Percentiles rank a stretch among this genome's conserved stretches.
Evolutionary conservation across 192 early-diverging fungal genomes (phyloP).

Genomic region (Rhizophagus sp.): DNA sequence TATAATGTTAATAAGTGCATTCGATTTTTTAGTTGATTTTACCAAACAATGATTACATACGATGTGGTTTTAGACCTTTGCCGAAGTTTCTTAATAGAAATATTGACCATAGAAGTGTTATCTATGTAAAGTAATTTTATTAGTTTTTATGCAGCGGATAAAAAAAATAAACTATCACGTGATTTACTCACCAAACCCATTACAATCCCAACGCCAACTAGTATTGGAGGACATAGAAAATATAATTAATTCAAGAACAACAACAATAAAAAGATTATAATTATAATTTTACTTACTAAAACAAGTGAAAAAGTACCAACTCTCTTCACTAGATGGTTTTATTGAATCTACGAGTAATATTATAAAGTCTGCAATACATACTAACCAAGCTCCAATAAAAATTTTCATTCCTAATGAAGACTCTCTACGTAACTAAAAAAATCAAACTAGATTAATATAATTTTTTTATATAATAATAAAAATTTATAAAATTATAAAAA

Average conservation of each 20-base stretch:
- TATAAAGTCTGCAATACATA: conserved; percentile 15
- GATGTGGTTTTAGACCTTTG: conserved; percentile 8
- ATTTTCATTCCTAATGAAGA: conserved; percentile 18
- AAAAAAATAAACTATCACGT: too few species aligned
- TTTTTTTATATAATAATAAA: not conserved
- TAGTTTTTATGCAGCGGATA: not conserved
- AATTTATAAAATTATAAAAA: not conserved
- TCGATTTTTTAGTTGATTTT: not conserved
- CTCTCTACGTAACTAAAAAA: conserved; percentile 7
- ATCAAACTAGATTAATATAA: not conserved
- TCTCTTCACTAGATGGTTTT: not conserved
- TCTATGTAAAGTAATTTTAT: not conserved
- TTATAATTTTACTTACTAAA: not conserved
- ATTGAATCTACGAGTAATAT: conserved; percentile 12
- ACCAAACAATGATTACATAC: conserved; percentile 1
- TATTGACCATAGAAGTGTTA: conserved; percentile 12
- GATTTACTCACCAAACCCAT: conserved; percentile 2
- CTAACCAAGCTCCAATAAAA: conserved; percentile 11
- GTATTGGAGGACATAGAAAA: not conserved
- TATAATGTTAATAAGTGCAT: not conserved
- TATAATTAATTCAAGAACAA: not conserved
- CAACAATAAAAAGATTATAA: not conserved
- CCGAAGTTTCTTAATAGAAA: conserved; percentile 7
- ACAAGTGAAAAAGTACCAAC: conserved; percentile 11
- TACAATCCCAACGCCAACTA: not conserved